Evolutionary conservation across 2,329 filamentous ascomycete species (phyloP), one percentile per base, ranked within the genome.

Genomic region (Elsinoe perseae): DNA sequence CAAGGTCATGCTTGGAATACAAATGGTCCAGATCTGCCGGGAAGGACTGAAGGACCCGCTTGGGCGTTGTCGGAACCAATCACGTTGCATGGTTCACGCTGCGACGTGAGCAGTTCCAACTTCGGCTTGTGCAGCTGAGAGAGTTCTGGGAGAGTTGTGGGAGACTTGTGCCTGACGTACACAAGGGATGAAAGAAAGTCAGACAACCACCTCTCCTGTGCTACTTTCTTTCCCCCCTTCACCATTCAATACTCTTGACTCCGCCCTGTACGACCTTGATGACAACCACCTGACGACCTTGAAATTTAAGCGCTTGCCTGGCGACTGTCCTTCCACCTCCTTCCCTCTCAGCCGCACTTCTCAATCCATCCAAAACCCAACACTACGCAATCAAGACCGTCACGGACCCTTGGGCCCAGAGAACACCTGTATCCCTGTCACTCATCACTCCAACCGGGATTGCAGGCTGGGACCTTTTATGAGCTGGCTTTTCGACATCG

Each of bases 301-400:
- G 12, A 7, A 5, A 25, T n/a, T 23, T 20, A 52, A 52, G 14
- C 48, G 25, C 48, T 30, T 52, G 18, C 20, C 48, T 32, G 16
- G 21, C 27, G 27, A 50, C 18, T 23, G 16, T 20, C 23, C 20
- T 30, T 23, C 44, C 25, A 36, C 32, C 32, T 14, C 12, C n/a
- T 36, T 14, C 32, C 12, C 32, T 36, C 32, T 52, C 48, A 52
- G 48, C 48, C 48, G 48, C 48, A 52, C 30, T 34, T 30, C 14
- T 52, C 10, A n/a, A 34, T 36, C 30, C 21, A 28, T 20, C 27
- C 30, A n/a, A 25, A 44, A 44, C 23, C 40, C 40, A 44, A 25
- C 48, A 38, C 48, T 34, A 52, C 48, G 48, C 48, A 52, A 52
- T 52, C 48, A 23, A 52, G 25, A 34, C 30, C 48, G 48, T 52